Evolutionary conservation across 2,329 filamentous ascomycete genomes (phyloP), one percentile per base, ranked within the genome.

Genomic region (Penicillium sp.): DNA sequence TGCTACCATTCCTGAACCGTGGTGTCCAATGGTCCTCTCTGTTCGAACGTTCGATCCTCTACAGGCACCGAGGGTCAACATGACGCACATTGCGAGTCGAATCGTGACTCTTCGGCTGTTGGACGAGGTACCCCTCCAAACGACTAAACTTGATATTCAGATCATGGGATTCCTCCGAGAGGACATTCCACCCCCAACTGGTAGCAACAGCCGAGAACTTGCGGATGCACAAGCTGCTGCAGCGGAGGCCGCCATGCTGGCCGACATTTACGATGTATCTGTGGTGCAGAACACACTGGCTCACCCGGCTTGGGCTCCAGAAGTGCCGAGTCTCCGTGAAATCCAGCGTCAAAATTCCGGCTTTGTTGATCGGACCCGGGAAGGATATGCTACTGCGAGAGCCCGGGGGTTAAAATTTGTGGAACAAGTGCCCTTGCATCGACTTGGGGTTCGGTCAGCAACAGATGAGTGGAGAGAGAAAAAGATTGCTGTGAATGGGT

Each of bases 101-200:
- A 65, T 69, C 0, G 75, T 81, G 0, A 52, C 53, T 15, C 37
- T 71, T 20, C 65, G 65, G 7, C 49, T 68, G 3, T 40, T 69
- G 1, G 63, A 67, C 12, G 63, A 68, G 0, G 38, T 59, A 4
- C 56, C 47, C 7, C 29, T 56, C 12, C 56, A 52, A 23, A 41
- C 55, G 15, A 44, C 20, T 4, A 75, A 79, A 31, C 61, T 87
- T 2, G 75, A 79, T 25, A 62, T 86, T 4, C 64, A 82, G 1
- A 61, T 86, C 3, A 81, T 87, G 79, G 83, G 80, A 0, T 83
- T 79, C 31, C 61, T 87, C 1, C 78, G 78, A 25, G 67, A 72
- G 0, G 60, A 63, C 3, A 52, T 64, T 4, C 57, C 60, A 23
- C 56, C 56, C 7, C 60, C 58, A 1, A 38, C 47, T 2, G 53